Percentiles rank a stretch among this genome's conserved stretches.
Evolutionary conservation across 768 basidiomycete genomes (phyloP).

Genomic region (Paxillus ammoniavirescens): DNA sequence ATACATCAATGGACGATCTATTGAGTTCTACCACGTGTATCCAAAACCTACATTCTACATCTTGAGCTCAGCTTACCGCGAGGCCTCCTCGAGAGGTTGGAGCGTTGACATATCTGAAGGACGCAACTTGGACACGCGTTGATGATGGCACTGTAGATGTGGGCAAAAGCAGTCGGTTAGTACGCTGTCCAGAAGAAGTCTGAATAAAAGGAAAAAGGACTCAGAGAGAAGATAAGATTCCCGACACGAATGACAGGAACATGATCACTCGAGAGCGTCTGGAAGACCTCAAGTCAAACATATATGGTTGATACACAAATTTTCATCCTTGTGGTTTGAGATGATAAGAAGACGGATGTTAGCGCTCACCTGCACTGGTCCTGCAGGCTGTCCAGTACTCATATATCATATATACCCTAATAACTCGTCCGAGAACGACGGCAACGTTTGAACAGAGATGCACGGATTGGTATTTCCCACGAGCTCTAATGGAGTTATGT

Average conservation of each 20-base stretch:
- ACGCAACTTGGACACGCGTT: neutral
- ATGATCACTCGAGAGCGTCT: slow-evolving; percentile 30
- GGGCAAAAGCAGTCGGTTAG: slow-evolving; percentile 10
- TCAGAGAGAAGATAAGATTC: slow-evolving; percentile 37
- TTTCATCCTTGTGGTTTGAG: slow-evolving; percentile 17
- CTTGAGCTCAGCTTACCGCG: neutral
- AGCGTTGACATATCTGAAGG: neutral
- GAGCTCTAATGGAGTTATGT: too few relatives aligned
- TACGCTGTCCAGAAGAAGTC: neutral
- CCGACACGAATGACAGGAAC: slow-evolving; percentile 12
- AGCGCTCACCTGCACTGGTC: slow-evolving; percentile 1
- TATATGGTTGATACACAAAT: slow-evolving; percentile 17
- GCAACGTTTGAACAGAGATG: too few relatives aligned
- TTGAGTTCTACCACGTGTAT: neutral
- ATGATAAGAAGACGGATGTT: too few relatives aligned
- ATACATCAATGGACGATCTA: neutral
- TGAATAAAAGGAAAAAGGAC: neutral
- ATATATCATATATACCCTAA: too few relatives aligned
- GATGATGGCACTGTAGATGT: neutral
- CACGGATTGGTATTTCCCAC: too few relatives aligned
- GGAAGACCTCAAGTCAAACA: slow-evolving; percentile 25
- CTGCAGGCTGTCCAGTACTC: too few relatives aligned
- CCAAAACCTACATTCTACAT: neutral
- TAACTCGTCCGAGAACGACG: neutral
- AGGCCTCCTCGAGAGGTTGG: neutral